A percentile compares a stretch with the other conserved stretches of the same genome.
phyloP scores from a whole-genome alignment of 768 basidiomycete genomes.

The Tricholoma hemisulphureum region DNA sequence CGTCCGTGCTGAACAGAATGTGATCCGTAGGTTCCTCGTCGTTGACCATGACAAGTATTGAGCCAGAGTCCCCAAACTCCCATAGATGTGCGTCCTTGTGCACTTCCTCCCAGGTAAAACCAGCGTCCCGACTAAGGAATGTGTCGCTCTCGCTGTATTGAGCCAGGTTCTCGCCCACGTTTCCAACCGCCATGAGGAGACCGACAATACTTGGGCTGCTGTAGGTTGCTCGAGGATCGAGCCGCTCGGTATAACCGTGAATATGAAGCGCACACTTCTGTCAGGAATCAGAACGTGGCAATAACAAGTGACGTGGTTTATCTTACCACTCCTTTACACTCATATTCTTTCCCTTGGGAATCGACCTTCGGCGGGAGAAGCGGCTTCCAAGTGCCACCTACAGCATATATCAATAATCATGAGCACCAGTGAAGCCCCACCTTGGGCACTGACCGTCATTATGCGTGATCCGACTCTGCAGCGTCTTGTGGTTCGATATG shows the following conservation, averaged over 20 bases:
- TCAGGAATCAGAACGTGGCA: neutral
- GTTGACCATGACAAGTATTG: slow-evolving; percentile 89
- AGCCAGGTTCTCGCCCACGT: slow-evolving; percentile 82
- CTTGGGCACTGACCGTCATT: slow-evolving; percentile 77
- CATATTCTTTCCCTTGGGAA: slow-evolving; percentile 70
- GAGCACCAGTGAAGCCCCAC: neutral
- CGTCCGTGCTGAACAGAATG: slow-evolving; percentile 85
- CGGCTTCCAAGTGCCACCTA: slow-evolving; percentile 86
- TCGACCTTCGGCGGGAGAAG: slow-evolving; percentile 73
- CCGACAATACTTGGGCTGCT: slow-evolving; percentile 91
- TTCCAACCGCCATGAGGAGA: slow-evolving; percentile 93
- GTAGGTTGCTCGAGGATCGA: slow-evolving; percentile 88
- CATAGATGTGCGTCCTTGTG: slow-evolving; percentile 97
- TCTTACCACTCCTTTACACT: slow-evolving; percentile 65
- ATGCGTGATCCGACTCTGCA: slow-evolving; percentile 90
- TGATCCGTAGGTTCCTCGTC: slow-evolving; percentile 93
- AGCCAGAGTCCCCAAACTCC: slow-evolving; percentile 98
- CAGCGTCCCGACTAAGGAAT: slow-evolving; percentile 94
- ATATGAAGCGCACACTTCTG: slow-evolving; percentile 86
- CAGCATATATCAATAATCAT: slow-evolving; percentile 3
- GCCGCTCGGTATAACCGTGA: slow-evolving; percentile 94
- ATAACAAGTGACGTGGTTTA: neutral
- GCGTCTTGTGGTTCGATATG: slow-evolving; percentile 65
- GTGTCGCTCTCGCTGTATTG: slow-evolving; percentile 88
- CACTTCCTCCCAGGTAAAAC: slow-evolving; percentile 98